Evolutionary conservation across 2,329 filamentous ascomycete genomes (phyloP).

Genomic region (Stachybotrys elegans): DNA sequence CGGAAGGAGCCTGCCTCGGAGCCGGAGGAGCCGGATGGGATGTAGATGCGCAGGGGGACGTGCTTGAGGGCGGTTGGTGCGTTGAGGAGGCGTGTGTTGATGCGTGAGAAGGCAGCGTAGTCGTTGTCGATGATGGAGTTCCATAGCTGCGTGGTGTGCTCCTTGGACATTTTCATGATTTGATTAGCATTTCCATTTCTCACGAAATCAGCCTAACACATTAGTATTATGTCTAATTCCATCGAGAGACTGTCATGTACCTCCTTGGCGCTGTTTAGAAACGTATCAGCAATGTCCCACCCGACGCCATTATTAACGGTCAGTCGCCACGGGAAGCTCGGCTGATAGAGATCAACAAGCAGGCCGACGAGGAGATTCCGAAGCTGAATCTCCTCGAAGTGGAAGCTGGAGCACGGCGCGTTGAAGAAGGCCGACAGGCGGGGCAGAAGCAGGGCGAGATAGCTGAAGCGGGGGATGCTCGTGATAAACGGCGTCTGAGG

Average conservation of each 20-base stretch:
- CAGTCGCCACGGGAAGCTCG: constrained; percentile 49
- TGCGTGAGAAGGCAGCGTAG: constrained; percentile 63
- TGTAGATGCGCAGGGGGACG: constrained; percentile 83
- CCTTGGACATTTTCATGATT: constrained; percentile 83
- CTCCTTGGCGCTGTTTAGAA: constrained; percentile 61
- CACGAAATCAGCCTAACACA: constrained; percentile 69
- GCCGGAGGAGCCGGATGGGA: constrained; percentile 51
- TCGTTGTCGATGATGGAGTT: constrained; percentile 74
- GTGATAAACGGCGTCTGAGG: constrained; percentile 47
- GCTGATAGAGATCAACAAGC: constrained; percentile 53
- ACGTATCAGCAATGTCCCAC: constrained; percentile 59
- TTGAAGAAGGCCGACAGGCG: constrained; percentile 50
- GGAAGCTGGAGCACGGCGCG: constrained; percentile 52
- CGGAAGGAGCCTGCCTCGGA: constrained; percentile 50
- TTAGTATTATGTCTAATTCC: too few species aligned
- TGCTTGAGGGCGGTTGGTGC: constrained; percentile 70
- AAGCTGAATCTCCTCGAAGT: constrained; percentile 49
- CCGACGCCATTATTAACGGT: constrained; percentile 48
- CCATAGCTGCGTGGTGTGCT: constrained; percentile 80
- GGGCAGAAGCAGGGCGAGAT: constrained; percentile 52
- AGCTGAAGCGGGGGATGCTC: constrained; percentile 53
- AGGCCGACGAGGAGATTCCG: constrained; percentile 49
- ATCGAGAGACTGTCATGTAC: constrained; percentile 30
- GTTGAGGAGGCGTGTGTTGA: constrained; percentile 74
- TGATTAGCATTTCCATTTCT: constrained; percentile 83